Base-by-base conservation (phyloP, 305 asterid genomes). In the Solanum hybrid region DNA sequence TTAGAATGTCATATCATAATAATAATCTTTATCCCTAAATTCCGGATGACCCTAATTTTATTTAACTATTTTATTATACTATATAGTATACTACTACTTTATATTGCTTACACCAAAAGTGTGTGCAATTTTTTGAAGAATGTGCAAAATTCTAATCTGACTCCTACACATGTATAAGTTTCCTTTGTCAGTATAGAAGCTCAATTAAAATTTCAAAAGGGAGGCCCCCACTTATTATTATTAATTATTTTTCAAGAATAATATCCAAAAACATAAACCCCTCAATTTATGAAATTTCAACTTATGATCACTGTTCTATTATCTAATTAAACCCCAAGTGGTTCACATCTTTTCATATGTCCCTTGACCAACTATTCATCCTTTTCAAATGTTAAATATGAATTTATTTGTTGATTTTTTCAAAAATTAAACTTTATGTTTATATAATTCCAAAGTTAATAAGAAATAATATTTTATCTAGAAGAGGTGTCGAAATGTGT, bases 91-190 rank as follows among this genome's bases (percentile, higher is more conserved):
- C 69, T 69, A 14, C 20, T 37, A 29, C 11, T 77, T 40, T 51
- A 34, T 81, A 83, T 29, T 46, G 24, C 39, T 29, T 29, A 90
- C 87, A 90, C 89, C 89, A 64, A 94, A 93, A 93, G 95, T 91
- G 89, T 86, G 94, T 93, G 95, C 93, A 91, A 46, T 83, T 91
- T 91, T 89, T 93, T 78, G 95, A 88, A 92, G 91, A 94, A 88
- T 92, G 98, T 95, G 98, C 95, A 94, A 92, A 94, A 92, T 94
- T 94, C 94, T 90, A 90, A 91, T 93, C 92, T 92, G 93, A 93
- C 93, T 91, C 90, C 46, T 34, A 67, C 86, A 11, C 90, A 89
- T 91, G 86, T 91, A 77, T 93, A 93, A 91, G 91, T 92, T 93
- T 92, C 92, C 92, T 92, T 83, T 79, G 96, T 95, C 95, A 93